Percentiles rank a stretch among this genome's conserved stretches.
These are phyloP conservation scores for Rhazya stricta DNA, from an alignment of 257 asterid genomes.

Conservation along the genomic window DNA sequence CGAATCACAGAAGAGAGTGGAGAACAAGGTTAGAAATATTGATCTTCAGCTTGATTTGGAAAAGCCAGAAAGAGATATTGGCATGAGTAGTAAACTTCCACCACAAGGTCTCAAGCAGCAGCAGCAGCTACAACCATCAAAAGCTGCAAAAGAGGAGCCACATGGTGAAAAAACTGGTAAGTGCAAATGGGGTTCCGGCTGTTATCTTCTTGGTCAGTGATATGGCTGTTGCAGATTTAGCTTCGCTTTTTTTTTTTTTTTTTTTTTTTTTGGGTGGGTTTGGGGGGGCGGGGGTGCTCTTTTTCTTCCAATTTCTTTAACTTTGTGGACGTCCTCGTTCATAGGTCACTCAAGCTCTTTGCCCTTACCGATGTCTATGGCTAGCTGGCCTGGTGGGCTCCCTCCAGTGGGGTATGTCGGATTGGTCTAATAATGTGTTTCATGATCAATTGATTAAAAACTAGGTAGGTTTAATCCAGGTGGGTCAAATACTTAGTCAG, in stretches of 20 bases:
- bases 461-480: constrained; percentile 16
- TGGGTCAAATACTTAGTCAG: constrained; percentile 10
- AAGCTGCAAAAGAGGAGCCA: constrained; percentile 47
- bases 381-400: constrained; percentile 91
- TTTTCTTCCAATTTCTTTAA: background rate
- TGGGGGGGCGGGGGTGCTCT: too few relatives aligned
- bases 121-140: constrained; percentile 31
- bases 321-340: background rate
- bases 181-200: constrained; percentile 6
- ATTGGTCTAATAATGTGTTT: constrained; percentile 15
- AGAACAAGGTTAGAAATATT: constrained; percentile 39
- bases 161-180: constrained; percentile 56
- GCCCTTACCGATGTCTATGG: constrained; percentile 69
- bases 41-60: constrained; percentile 67
- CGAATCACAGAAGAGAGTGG: constrained; percentile 33
- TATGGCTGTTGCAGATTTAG: background rate
- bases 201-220: background rate
- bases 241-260: background rate
- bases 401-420: constrained; percentile 81
- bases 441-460: constrained; percentile 12
- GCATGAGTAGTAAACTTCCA: constrained; percentile 32
- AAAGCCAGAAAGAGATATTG: constrained; percentile 49
- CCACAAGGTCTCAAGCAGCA: constrained; percentile 32
- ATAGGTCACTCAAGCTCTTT: constrained; percentile 57
- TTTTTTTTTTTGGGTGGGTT: background rate